Base-by-base conservation (phyloP, 148 eudicot genomes). In the Spergularia marina region DNA sequence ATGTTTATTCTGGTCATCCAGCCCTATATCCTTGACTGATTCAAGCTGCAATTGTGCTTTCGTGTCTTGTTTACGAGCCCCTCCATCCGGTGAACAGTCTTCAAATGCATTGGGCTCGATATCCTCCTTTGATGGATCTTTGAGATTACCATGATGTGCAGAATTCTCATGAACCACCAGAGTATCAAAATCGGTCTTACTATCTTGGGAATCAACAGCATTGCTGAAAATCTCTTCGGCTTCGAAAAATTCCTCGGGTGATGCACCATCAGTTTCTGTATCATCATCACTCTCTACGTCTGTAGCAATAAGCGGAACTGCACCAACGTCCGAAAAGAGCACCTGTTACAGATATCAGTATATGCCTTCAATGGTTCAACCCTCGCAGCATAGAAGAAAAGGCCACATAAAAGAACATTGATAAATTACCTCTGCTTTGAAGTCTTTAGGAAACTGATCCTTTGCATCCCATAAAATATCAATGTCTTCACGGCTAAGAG, bases 181-280 rank as follows among this genome's bases (percentile, higher is more conserved):
- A 67, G 82, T 13, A 59, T 78, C 86, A 56, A 80, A 70, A 57
- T 81, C 89, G 20, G 83, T 87, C 76, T 78, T 90, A 41, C 72
- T 84, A 57, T 88, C 91, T 17, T 81, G 90, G 55, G 81, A 86
- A 61, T 94, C 97, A 72, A 82, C 68, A 58, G 56, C 86, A 85
- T 77, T 89, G 82, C 92, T 91, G 60, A 93, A 93, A 73, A 88
- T 93, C 90, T 93, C 97, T 82, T 93, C 94, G 11, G 86, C 98
- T 82, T 93, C 98, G 83, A 85, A 91, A 83, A 88, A 93, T 58
- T 91, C 98, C 20, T 89, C 94, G 7, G 89, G 97, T n/a, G 90
- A 84, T 77, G 87, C 86, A 82, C 74, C 65, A 53, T 86, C 97
- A 20, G 76, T 71, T 25, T 89, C 92, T 81, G 78, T 78, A 20